Percentiles rank a stretch among this genome's conserved stretches.
These are phyloP conservation scores for Apiotrichum domesticum DNA, from an alignment of 1,284 basidiomycete species.

Conservation along the genomic window DNA sequence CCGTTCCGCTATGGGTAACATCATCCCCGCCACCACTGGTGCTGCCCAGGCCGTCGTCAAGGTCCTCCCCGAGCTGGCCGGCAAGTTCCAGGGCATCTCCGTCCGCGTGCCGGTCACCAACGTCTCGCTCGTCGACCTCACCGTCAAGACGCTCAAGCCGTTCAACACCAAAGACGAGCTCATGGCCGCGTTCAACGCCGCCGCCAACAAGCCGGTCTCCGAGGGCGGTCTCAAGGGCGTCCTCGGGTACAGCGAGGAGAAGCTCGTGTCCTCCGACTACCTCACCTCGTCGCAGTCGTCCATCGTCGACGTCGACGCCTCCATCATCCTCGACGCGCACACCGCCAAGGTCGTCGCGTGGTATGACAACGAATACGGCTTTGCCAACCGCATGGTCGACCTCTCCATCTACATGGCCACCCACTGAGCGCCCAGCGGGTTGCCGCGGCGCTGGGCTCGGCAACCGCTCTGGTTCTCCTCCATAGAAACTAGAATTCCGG, in stretches of 20 bases:
- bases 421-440: slow-evolving; percentile 1
- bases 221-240: slow-evolving; percentile 31
- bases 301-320: slow-evolving; percentile 45
- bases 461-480: not conserved
- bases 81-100: slow-evolving; percentile 47
- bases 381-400: slow-evolving; percentile 23
- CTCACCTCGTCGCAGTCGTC: slow-evolving; percentile 35
- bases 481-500: not conserved
- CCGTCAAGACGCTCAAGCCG: slow-evolving; percentile 40
- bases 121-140: slow-evolving; percentile 48
- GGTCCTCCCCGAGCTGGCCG: slow-evolving; percentile 47
- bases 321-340: slow-evolving; percentile 32
- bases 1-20: slow-evolving; percentile 44
- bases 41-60: slow-evolving; percentile 46
- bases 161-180: slow-evolving; percentile 42
- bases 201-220: slow-evolving; percentile 23
- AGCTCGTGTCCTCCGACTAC: slow-evolving; percentile 48
- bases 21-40: slow-evolving; percentile 47
- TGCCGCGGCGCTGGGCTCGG: too few relatives aligned
- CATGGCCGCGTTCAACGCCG: slow-evolving; percentile 39
- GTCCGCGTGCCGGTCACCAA: slow-evolving; percentile 48
- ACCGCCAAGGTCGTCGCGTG: slow-evolving; percentile 46
- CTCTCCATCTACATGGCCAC: slow-evolving; percentile 17
- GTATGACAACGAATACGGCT: slow-evolving; percentile 47
- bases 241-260: slow-evolving; percentile 43